phyloP scores from a whole-genome alignment of 306 rosid species.

The Erythrophleum fordii region DNA sequence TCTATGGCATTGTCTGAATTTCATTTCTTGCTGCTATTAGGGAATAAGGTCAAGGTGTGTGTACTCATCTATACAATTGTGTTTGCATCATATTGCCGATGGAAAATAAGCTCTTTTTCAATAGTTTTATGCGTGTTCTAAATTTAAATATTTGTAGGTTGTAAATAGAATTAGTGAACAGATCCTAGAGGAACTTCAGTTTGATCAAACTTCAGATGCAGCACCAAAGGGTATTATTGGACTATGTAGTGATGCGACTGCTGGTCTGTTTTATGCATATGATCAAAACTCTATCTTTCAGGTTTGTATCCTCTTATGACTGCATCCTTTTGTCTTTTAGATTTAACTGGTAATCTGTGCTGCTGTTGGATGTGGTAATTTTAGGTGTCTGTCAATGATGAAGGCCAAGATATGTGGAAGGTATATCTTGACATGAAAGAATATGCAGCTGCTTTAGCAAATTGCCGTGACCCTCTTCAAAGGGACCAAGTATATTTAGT shows the following conservation, averaged over 20 bases:
- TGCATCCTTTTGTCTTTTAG: constrained; percentile 32
- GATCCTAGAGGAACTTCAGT: constrained; percentile 94
- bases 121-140: constrained; percentile 34
- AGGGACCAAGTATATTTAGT: constrained; percentile 94
- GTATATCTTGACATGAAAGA: constrained; percentile 95
- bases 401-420: constrained; percentile 98
- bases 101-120: constrained; percentile 15
- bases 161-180: constrained; percentile 96
- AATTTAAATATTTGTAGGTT: constrained; percentile 60
- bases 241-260: constrained; percentile 95
- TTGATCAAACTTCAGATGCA: constrained; percentile 87
- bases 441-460: constrained; percentile 87
- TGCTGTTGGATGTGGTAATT: constrained; percentile 45
- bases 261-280: constrained; percentile 95
- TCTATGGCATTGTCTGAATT: constrained; percentile 95
- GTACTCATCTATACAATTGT: constrained; percentile 14
- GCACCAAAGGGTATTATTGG: constrained; percentile 89
- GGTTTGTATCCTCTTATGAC: constrained; percentile 56
- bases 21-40: constrained; percentile 91
- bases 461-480: constrained; percentile 90
- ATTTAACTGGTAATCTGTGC: constrained; percentile 33
- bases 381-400: constrained; percentile 94
- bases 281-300: constrained; percentile 94
- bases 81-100: constrained; percentile 23
- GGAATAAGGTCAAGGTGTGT: constrained; percentile 92